Conservation (phyloP, 805 yeast species). For the Candida lessepsii region DNA sequence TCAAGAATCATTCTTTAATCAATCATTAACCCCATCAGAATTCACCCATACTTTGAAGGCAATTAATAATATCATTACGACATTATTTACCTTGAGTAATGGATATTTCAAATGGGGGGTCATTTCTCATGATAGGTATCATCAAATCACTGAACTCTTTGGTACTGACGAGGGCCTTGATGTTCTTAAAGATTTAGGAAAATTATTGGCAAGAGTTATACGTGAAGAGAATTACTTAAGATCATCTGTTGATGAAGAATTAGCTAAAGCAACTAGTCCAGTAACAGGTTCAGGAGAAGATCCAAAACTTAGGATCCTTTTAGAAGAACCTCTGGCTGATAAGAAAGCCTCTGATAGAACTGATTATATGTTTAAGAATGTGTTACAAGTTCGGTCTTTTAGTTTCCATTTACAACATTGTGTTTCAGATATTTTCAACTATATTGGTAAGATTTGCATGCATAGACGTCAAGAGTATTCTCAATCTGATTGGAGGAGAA, state of each 20-base stretch:
- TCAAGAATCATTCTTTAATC: conserved; percentile 31
- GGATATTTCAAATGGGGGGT: conserved; percentile 55
- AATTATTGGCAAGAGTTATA: conserved; percentile 49
- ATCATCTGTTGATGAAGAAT: conserved; percentile 45
- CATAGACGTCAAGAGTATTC: conserved; percentile 47
- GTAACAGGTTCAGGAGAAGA: conserved; percentile 24
- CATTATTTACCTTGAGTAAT: conserved; percentile 53
- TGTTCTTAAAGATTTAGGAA: conserved; percentile 41
- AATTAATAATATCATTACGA: conserved; percentile 40
- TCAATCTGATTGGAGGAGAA: conserved; percentile 32
- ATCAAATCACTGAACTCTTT: conserved; percentile 40
- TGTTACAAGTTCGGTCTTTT: conserved; percentile 54
- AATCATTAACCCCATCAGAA: conserved; percentile 24
- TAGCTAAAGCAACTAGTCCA: conserved; percentile 44
- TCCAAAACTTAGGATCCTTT: conserved; percentile 44
- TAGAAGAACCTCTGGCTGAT: conserved; percentile 35
- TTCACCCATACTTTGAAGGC: conserved; percentile 35
- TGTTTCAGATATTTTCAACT: conserved; percentile 40
- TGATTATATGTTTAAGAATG: conserved; percentile 55
- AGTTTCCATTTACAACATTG: conserved; percentile 48
- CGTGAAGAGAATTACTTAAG: conserved; percentile 59
- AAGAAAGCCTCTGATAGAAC: conserved; percentile 39
- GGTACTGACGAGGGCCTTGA: conserved; percentile 41
- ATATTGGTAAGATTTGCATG: conserved; percentile 45
- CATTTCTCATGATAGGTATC: conserved; percentile 45